Base-by-base conservation (phyloP, 495 filamentous ascomycete species). In the Cercophora samala region DNA sequence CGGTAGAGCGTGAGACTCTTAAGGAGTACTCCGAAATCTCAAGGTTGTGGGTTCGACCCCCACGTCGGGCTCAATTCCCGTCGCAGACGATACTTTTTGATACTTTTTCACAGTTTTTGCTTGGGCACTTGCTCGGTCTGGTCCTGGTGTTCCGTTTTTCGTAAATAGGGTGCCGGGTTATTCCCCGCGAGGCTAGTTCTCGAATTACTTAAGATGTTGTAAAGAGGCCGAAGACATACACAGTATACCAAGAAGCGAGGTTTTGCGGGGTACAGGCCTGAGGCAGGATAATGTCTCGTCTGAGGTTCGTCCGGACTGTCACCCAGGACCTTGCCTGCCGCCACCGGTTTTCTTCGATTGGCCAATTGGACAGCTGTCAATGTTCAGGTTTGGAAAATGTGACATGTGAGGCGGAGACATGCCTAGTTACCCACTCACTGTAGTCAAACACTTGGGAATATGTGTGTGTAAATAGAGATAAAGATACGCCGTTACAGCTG, bases 1-100 rank as follows among this genome's bases (percentile, higher is more conserved):
- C 87, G 87, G 87, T 88, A 89, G 88, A 90, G 88, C 88, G 88
- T 89, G 85, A 88, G 88, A 90, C 88, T 90, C 87, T 90, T 90
- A 90, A 87, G 51, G 66, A 67, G 60, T 21, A 59, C 60, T 68
- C 66, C 56, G 51, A 46, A 21, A 70, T 70, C 68, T 70, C 68
- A 70, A 69, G 68, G 68, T 70, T 70, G 68, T 67, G 68, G 68
- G 68, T 70, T 70, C 68, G 68, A 70, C 68, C 68, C 68, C 68
- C 68, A 67, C 68, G 68, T 70, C 65, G 65, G 68, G 68, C 68
- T 70, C 68, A 70, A 70, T 70, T 67, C 68, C 68, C 68, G 68
- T 56, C 67, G 11, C n/a, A 29, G 55, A 62, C 64, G 60, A 51
- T 21, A 21, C 15, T 67, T 32, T 29, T 58, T 62, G 32, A 46